Conservation (phyloP, 495 filamentous ascomycete genomes). For the Penicillium cosmopolitanum region DNA sequence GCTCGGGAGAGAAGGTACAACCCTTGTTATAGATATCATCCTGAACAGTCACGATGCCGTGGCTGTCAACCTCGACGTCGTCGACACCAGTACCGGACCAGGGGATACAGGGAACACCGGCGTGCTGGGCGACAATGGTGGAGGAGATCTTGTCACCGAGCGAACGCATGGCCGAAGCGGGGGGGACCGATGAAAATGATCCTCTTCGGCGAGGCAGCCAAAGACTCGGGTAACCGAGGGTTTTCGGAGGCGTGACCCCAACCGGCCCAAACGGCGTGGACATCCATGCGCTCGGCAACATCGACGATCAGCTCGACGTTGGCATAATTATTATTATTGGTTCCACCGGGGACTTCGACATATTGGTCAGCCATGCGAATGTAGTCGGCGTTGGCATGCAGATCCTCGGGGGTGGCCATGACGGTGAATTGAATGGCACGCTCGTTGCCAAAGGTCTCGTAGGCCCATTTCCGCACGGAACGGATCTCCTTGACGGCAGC, state of each 20-base stretch:
- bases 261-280: slow-evolving; percentile 98
- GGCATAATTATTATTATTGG: slow-evolving; percentile 99
- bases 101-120: slow-evolving; percentile 94
- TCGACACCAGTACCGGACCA: slow-evolving; percentile 96
- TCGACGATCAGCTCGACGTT: slow-evolving; percentile 99
- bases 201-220: slow-evolving; percentile 94
- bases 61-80: slow-evolving; percentile 72
- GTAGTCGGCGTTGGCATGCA: slow-evolving; percentile 97
- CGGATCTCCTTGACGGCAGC: slow-evolving; percentile 98
- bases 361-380: slow-evolving; percentile 99
- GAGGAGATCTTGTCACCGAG: slow-evolving; percentile 99
- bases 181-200: slow-evolving; percentile 99
- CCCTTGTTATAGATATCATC: slow-evolving; percentile 87
- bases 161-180: slow-evolving; percentile 97
- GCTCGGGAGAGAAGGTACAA: slow-evolving; percentile 83
- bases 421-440: slow-evolving; percentile 98
- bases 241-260: slow-evolving; percentile 99
- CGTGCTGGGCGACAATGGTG: slow-evolving; percentile 98
- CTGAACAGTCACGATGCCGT: slow-evolving; percentile 90
- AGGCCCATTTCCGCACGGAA: slow-evolving; percentile 99
- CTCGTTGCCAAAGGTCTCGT: slow-evolving; percentile 98
- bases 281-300: slow-evolving; percentile 97
- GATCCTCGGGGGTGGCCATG: slow-evolving; percentile 99
- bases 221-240: slow-evolving; percentile 91
- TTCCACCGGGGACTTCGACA: slow-evolving; percentile 96